A percentile compares a stretch with the other conserved stretches of the same genome.
These are phyloP conservation scores for Aspergillus eucalypticola DNA, from an alignment of 2,329 filamentous ascomycete genomes.

Conservation along the genomic window DNA sequence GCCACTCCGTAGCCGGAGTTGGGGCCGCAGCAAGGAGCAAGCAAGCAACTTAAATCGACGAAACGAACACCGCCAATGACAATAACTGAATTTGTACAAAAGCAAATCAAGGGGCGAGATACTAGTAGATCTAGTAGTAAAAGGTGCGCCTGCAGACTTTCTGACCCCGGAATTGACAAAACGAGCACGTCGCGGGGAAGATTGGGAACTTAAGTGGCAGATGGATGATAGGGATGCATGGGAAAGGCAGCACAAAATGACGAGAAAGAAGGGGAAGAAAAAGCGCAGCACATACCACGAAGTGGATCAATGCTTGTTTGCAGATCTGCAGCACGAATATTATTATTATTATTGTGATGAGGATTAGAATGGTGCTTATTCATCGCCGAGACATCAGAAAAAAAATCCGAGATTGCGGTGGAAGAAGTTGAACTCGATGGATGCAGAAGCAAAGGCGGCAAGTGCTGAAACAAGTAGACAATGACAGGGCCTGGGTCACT, in stretches of 20 bases:
- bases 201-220: not conserved
- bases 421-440: constrained; percentile 8
- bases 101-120: not conserved
- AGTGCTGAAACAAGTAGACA: constrained; percentile 10
- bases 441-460: not conserved
- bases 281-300: constrained; percentile 29
- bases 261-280: not conserved
- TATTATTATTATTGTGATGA: constrained; percentile 10
- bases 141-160: not conserved
- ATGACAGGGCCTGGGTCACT: constrained; percentile 2
- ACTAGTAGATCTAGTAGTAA: not conserved
- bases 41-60: not conserved
- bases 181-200: not conserved
- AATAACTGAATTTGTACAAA: not conserved
- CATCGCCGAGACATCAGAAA: constrained; percentile 29
- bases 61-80: not conserved
- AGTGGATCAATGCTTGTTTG: constrained; percentile 28
- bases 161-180: not conserved
- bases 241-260: not conserved
- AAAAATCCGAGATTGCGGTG: constrained; percentile 16
- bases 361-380: constrained; percentile 17
- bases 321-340: constrained; percentile 27
- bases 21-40: constrained; percentile 8
- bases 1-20: not conserved
- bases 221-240: constrained; percentile 1